Evolutionary conservation across 2,329 filamentous ascomycete species (phyloP), one percentile per base, ranked within the genome.

Genomic region (Fusarium pseudonygamai): DNA sequence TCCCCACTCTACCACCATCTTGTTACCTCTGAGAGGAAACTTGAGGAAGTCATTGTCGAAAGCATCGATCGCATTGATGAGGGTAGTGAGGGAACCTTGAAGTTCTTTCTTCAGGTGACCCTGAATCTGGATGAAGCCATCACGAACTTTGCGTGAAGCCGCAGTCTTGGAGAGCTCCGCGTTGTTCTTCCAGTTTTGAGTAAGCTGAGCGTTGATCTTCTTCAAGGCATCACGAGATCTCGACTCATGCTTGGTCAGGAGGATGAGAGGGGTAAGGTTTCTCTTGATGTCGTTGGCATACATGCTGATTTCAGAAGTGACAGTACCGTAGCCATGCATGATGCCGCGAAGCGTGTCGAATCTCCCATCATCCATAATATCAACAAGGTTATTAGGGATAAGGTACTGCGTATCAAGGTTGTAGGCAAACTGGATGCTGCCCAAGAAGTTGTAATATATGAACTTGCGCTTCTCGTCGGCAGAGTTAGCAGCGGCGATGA

Each of bases 111-210:
- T 69, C 9, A 73, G 45, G 5, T 50, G 40, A 4, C 43, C 14
- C 39, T 72, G 69, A 14, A 60, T 61, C 40, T 69, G 46, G 24
- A 65, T 30, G 34, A 72, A 72, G 4, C 70, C 69, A 36, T 69
- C 69, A 11, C 69, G 69, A 13, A 73, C 64, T 10, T 73, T 72
- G 12, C 69, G 72, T 10, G 58, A 52, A 1, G 60, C 47, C 3
- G 56, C 30, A 7, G 64, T 74, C n/a, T 69, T 68, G 16, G 64
- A 62, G 16, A 74, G 56, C 16, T 74, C 72, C 9, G 74, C 60
- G 18, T 70, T 64, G 10, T 59, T 72, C 24, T 72, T 74, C 64
- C 64, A 74, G 42, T 73, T 62, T 2, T 57, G 60, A n/a, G 58
- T 32, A 16, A 72, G 72, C 15, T 74, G 49, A 13, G 30, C 59